Percentiles rank a stretch among this genome's conserved stretches.
phyloP scores from a whole-genome alignment of 352 stramenopile species.

The Aphanomyces cochlioides region DNA sequence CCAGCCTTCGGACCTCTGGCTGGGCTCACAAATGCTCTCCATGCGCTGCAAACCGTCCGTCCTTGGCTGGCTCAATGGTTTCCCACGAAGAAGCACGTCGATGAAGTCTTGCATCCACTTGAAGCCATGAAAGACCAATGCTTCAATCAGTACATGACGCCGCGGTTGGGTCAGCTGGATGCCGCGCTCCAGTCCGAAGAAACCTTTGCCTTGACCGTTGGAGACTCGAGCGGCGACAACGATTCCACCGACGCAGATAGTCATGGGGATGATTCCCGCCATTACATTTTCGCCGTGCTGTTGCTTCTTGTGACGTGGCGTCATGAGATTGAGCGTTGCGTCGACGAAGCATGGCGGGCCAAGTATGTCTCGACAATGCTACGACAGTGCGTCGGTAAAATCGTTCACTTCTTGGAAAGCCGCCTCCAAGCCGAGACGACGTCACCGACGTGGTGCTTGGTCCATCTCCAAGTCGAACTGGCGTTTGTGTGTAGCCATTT shows the following conservation, averaged over 20 bases:
- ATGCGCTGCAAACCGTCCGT: neutral
- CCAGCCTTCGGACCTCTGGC: neutral
- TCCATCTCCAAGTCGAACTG: conserved; percentile 66
- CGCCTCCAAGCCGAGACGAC: conserved; percentile 34
- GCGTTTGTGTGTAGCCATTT: conserved; percentile 52
- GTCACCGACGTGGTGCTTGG: conserved; percentile 50
- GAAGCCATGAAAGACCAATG: neutral
- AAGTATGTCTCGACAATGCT: conserved; percentile 10
- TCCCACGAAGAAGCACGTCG: conserved; percentile 1
- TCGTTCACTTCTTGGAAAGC: conserved; percentile 9
- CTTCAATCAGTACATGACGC: neutral
- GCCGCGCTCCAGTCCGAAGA: conserved; percentile 9
- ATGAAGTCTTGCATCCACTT: neutral
- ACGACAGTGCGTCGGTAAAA: neutral
- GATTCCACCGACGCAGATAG: neutral
- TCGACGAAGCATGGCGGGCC: conserved; percentile 38
- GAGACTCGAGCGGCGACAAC: neutral
- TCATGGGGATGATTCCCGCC: conserved; percentile 42
- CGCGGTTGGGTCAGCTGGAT: neutral
- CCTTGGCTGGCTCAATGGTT: neutral
- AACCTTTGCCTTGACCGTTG: neutral
- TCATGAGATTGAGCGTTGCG: conserved; percentile 63
- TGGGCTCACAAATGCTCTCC: neutral
- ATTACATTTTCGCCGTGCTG: conserved; percentile 81
- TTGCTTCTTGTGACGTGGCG: conserved; percentile 69